A percentile compares a stretch with the other conserved stretches of the same genome.
Conservation (phyloP, 163 green algal species). For the Smithsoniella earleae region DNA sequence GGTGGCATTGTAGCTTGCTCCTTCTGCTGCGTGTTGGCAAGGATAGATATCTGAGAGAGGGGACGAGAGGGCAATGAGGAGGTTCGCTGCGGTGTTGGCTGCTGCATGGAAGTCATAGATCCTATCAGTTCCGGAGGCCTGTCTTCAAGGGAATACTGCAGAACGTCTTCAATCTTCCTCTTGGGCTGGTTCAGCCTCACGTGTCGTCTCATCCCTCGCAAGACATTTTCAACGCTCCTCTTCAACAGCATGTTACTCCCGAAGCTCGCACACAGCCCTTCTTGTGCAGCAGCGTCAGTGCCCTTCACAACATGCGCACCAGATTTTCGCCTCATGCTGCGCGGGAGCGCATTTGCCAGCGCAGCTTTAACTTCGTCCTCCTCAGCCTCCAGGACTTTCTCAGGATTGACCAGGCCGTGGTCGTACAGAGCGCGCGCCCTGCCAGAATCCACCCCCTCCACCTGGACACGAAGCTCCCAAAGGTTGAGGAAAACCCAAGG, state of each 20-base stretch:
- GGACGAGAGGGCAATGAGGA: too few relatives aligned
- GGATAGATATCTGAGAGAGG: too few relatives aligned
- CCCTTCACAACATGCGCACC: neutral
- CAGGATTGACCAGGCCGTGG: conserved; percentile 38
- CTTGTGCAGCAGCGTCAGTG: neutral
- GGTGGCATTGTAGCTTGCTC: too few relatives aligned
- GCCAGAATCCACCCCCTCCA: conserved; percentile 45
- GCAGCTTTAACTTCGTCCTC: conserved; percentile 38
- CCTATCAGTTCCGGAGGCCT: too few relatives aligned
- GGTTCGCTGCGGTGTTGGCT: too few relatives aligned
- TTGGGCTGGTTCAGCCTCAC: too few relatives aligned
- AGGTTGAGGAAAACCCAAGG: neutral
- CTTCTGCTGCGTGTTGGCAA: too few relatives aligned
- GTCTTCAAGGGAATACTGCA: too few relatives aligned
- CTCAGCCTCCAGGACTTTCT: conserved; percentile 36
- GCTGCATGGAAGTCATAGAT: too few relatives aligned
- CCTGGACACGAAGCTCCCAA: neutral
- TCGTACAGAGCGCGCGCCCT: conserved; percentile 46
- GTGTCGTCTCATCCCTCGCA: too few relatives aligned
- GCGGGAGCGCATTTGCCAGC: conserved; percentile 33
- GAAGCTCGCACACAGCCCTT: neutral
- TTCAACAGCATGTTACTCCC: neutral
- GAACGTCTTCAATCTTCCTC: too few relatives aligned
- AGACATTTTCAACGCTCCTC: neutral
- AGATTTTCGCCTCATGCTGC: neutral